Evolutionary conservation across 2,329 filamentous ascomycete species (phyloP).

Genomic region (Bipolaris zeicola): DNA sequence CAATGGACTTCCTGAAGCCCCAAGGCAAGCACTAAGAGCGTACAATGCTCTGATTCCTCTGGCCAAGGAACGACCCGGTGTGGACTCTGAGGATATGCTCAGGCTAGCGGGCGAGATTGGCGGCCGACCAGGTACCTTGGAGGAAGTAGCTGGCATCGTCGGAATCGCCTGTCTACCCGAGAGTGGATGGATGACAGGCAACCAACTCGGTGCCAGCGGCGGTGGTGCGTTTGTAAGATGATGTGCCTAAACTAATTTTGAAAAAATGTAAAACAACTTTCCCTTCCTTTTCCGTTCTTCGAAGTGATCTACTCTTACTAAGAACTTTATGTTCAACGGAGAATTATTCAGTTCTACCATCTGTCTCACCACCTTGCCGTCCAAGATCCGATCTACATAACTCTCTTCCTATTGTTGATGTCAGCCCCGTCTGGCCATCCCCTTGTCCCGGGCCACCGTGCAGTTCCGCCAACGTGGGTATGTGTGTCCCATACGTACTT

Average conservation of each 20-base stretch:
- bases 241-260: not conserved
- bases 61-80: slow-evolving; percentile 7
- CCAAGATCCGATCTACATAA: not conserved
- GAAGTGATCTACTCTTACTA: not conserved
- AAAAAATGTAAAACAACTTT: not conserved
- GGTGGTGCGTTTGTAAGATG: slow-evolving; percentile 11
- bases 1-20: slow-evolving; percentile 8
- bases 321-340: not conserved
- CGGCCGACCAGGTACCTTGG: slow-evolving; percentile 10
- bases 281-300: not conserved
- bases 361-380: not conserved
- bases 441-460: not conserved
- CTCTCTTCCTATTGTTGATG: not conserved
- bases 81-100: slow-evolving; percentile 7
- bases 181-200: slow-evolving; percentile 16
- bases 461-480: no score
- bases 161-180: slow-evolving; percentile 13
- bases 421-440: not conserved
- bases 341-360: not conserved
- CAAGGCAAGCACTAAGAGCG: slow-evolving; percentile 6
- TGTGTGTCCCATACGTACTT: no score
- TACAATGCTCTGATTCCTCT: slow-evolving; percentile 12
- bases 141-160: slow-evolving; percentile 12
- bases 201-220: slow-evolving; percentile 12
- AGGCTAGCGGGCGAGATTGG: slow-evolving; percentile 11